Evolutionary conservation across 176 grass and related monocot species (phyloP).

Genomic region (Rhynchospora breviuscula): DNA sequence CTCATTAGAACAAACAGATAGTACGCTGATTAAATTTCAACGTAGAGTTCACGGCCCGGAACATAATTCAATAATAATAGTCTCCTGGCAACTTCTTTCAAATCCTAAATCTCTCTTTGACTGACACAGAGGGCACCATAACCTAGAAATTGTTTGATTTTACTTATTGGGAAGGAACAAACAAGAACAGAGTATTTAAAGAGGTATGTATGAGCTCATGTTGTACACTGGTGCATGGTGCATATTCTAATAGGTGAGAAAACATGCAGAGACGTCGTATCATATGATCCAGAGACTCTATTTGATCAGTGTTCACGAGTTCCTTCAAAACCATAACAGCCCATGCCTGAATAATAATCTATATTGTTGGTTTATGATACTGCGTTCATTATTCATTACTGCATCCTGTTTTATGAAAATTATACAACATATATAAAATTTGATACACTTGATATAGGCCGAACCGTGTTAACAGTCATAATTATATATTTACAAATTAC

Average conservation of each 20-base stretch:
- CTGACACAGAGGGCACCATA: not conserved
- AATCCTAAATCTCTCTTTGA: not conserved
- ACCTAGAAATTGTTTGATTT: not conserved
- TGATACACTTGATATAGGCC: no score
- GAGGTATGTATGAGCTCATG: not conserved
- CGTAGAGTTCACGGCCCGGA: not conserved
- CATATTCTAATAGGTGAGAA: conserved; percentile 10
- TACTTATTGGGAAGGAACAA: conserved; percentile 13
- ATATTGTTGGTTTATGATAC: not conserved
- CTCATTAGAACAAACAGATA: not conserved
- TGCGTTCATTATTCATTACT: not conserved
- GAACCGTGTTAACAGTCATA: no score
- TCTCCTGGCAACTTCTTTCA: not conserved
- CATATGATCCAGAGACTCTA: not conserved
- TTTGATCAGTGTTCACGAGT: not conserved
- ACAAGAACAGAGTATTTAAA: not conserved
- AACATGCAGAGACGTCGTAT: conserved; percentile 8
- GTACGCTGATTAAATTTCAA: not conserved
- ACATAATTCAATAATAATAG: not conserved
- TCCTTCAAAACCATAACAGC: not conserved
- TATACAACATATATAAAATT: no score
- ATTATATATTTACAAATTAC: no score
- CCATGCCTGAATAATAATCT: not conserved
- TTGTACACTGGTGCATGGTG: not conserved
- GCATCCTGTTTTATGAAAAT: not conserved